Conservation (phyloP, 208 protist species). For the Wallacemonas sp. region DNA sequence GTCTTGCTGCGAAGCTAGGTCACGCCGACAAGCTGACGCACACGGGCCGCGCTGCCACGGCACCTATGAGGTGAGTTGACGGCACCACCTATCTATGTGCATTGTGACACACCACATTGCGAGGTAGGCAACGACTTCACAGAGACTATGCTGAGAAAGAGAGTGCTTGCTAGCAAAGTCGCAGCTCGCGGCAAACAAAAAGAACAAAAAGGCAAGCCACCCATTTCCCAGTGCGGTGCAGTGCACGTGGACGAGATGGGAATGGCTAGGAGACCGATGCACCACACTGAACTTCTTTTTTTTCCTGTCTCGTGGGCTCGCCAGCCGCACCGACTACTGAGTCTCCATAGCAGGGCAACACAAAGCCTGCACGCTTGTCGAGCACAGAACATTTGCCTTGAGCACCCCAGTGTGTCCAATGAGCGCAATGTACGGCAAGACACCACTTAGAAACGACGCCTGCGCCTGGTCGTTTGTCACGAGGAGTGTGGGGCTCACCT, state of each 20-base stretch:
- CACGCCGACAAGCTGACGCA: no score
- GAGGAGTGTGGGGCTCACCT: slow-evolving; percentile 69
- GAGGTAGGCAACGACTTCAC: no score
- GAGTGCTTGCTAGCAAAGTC: no score
- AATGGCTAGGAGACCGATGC: no score
- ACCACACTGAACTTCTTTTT: neutral
- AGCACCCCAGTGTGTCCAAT: slow-evolving; percentile 24
- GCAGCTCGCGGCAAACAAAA: slow-evolving; percentile 17
- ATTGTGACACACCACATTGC: no score
- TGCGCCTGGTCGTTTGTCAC: slow-evolving; percentile 51
- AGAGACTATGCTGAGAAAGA: no score
- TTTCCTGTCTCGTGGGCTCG: neutral
- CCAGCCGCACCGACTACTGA: neutral
- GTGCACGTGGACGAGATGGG: no score
- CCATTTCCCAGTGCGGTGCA: no score
- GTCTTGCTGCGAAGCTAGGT: no score
- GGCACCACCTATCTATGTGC: no score
- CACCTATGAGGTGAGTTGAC: no score
- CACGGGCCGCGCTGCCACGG: no score
- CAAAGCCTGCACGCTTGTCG: neutral
- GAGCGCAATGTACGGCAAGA: slow-evolving; percentile 66
- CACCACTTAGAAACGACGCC: slow-evolving; percentile 57
- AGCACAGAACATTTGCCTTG: slow-evolving; percentile 38
- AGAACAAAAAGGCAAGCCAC: slow-evolving; percentile 3
- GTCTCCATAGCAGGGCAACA: slow-evolving; percentile 1